Percentiles rank a stretch among this genome's conserved stretches.
These are phyloP conservation scores for Dictyophora rubrovolvata DNA, from an alignment of 768 basidiomycete species.

Conservation along the genomic window DNA sequence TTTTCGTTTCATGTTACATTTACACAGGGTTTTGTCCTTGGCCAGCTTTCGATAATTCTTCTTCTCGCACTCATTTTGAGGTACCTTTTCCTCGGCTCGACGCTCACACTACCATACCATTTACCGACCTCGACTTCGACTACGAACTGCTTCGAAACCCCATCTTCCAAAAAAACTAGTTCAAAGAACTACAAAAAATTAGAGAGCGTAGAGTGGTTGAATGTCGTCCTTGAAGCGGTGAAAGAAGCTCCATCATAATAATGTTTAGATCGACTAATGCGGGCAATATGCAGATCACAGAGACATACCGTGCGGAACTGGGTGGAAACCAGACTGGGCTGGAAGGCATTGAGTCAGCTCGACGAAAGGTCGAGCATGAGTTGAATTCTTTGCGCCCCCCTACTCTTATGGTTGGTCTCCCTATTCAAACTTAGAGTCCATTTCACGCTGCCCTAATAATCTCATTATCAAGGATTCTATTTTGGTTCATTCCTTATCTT, in stretches of 20 bases:
- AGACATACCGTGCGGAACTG: conserved; percentile 69
- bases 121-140: conserved; percentile 1
- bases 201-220: conserved; percentile 91
- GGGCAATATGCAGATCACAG: conserved; percentile 38
- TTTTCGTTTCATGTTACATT: conserved; percentile 80
- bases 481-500: conserved; percentile 71
- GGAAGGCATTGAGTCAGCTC: conserved; percentile 77
- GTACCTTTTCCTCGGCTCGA: conserved; percentile 87
- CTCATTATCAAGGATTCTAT: conserved; percentile 59
- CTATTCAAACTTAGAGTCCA: background rate
- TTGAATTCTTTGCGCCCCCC: conserved; percentile 68
- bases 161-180: background rate
- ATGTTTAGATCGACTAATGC: background rate
- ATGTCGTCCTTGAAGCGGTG: conserved; percentile 75
- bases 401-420: conserved; percentile 48
- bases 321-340: conserved; percentile 56
- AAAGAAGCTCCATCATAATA: conserved; percentile 13
- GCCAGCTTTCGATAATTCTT: conserved; percentile 79
- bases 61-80: conserved; percentile 76
- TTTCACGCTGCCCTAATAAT: background rate
- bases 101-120: conserved; percentile 19
- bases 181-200: conserved; percentile 27
- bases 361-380: conserved; percentile 68
- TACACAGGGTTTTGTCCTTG: conserved; percentile 88
- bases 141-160: background rate